Percentiles rank a stretch among this genome's conserved stretches.
These are phyloP conservation scores for Suillus occidentalis DNA, from an alignment of 768 basidiomycete species.

Conservation along the genomic window DNA sequence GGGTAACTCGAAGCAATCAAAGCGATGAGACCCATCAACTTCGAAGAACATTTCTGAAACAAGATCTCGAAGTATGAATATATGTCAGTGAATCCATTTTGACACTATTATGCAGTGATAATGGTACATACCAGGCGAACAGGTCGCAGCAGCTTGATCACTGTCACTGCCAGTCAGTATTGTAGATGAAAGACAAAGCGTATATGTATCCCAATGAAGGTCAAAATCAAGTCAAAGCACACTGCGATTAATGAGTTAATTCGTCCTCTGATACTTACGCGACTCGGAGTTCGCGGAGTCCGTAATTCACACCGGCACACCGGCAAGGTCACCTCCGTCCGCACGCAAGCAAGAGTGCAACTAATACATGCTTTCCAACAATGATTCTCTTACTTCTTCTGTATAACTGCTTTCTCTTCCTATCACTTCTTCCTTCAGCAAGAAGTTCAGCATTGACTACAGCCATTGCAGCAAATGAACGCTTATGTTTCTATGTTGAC, in stretches of 20 bases:
- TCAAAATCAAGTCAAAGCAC: neutral
- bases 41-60: neutral
- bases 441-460: slow-evolving; percentile 77
- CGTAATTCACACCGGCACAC: slow-evolving; percentile 11
- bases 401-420: slow-evolving; percentile 25
- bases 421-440: slow-evolving; percentile 33
- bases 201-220: neutral
- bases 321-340: slow-evolving; percentile 14
- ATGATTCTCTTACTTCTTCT: slow-evolving; percentile 26
- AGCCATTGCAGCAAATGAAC: slow-evolving; percentile 72
- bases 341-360: neutral
- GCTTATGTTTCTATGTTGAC: slow-evolving; percentile 92
- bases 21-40: neutral
- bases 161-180: neutral
- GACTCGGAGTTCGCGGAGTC: slow-evolving; percentile 5
- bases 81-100: neutral
- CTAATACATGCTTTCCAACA: neutral
- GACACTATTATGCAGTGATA: neutral
- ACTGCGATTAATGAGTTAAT: neutral
- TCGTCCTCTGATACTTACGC: neutral
- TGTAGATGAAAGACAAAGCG: neutral
- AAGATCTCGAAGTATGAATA: neutral
- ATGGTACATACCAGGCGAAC: neutral
- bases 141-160: neutral
- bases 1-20: neutral